Evolutionary conservation across 1,284 basidiomycete genomes (phyloP).

Genomic region (Lignosus rhinocerotis): DNA sequence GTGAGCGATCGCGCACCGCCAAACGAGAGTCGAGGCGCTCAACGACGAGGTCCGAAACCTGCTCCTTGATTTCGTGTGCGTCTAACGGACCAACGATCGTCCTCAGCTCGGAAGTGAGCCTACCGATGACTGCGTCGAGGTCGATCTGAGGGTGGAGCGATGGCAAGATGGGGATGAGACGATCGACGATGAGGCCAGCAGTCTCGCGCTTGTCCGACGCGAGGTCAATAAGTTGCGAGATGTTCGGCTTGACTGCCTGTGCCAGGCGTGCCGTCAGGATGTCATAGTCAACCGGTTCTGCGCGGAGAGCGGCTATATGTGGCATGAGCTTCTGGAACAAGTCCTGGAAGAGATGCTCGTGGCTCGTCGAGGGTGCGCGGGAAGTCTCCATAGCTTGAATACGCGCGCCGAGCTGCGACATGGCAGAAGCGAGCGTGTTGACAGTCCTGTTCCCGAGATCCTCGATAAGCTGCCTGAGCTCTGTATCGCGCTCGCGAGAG

Average conservation of each 20-base stretch:
- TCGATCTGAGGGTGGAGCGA: conserved; percentile 49
- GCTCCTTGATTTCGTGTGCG: conserved; percentile 81
- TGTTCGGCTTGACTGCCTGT: conserved; percentile 84
- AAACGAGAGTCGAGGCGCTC: conserved; percentile 79
- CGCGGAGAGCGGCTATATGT: conserved; percentile 54
- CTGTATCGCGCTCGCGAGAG: conserved; percentile 23
- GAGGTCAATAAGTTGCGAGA: conserved; percentile 81
- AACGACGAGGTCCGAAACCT: conserved; percentile 81
- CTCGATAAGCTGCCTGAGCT: conserved; percentile 46
- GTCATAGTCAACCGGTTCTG: conserved; percentile 75
- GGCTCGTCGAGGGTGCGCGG: conserved; percentile 45
- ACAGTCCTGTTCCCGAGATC: conserved; percentile 56
- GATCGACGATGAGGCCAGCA: conserved; percentile 73
- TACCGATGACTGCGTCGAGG: conserved; percentile 51
- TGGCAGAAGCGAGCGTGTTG: conserved; percentile 56
- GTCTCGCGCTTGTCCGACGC: conserved; percentile 85
- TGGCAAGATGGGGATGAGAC: conserved; percentile 67
- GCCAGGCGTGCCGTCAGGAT: conserved; percentile 69
- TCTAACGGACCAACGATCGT: conserved; percentile 73
- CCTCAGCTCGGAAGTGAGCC: conserved; percentile 67
- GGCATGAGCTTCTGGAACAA: conserved; percentile 63
- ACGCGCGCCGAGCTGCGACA: conserved; percentile 60
- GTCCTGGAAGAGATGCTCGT: conserved; percentile 57
- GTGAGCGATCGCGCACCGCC: conserved; percentile 68
- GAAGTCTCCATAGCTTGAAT: conserved; percentile 52